Evolutionary conservation across 2,329 filamentous ascomycete genomes (phyloP), one percentile per base, ranked within the genome.

Genomic region (Calonectria pauciramosa): DNA sequence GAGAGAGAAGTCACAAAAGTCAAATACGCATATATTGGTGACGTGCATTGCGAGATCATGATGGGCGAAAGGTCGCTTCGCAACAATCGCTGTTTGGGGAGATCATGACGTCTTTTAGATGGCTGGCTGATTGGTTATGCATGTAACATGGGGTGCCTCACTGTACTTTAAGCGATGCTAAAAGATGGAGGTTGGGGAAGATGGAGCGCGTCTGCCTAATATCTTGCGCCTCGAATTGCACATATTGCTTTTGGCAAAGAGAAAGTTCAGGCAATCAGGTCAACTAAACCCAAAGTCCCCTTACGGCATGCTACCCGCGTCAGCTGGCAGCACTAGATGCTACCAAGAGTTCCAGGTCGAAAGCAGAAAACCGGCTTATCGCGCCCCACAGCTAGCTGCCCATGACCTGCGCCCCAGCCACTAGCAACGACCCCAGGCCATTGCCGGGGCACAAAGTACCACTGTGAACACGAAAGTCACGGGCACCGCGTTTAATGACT

Each of bases 401-500:
- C 36, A 41, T 41, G 56, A 9, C 38, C 59, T 63, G 44, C 41
- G 59, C 70, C 51, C 51, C 67, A 71, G 64, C 76, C 79, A 76
- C 77, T 79, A 76, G 72, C 23, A 59, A n/a, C 59, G 51, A 63
- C 47, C 70, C 72, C 67, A 65, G 68, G 51, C 41, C 51, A 18
- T 66, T 51, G 41, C 36, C 30, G n/a, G 32, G 30, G 36, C 63
- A 44, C 51, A n/a, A 54, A 59, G 51, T 72, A 68, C 70, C 73
- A 38, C 59, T 36, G 32, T 70, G 68, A 76, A 78, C 79, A 68
- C 79, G 78, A 79, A 75, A 79, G 73, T 76, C 77, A 80, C 77
- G 68, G 75, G 74, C 54, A 71, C 63, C 77, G 78, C 75, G 77
- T 80, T 74, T 51, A 77, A 79, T 75, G 70, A 71, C 66, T 75